Conservation (phyloP, 768 basidiomycete species). For the Boletus barrowsii region DNA sequence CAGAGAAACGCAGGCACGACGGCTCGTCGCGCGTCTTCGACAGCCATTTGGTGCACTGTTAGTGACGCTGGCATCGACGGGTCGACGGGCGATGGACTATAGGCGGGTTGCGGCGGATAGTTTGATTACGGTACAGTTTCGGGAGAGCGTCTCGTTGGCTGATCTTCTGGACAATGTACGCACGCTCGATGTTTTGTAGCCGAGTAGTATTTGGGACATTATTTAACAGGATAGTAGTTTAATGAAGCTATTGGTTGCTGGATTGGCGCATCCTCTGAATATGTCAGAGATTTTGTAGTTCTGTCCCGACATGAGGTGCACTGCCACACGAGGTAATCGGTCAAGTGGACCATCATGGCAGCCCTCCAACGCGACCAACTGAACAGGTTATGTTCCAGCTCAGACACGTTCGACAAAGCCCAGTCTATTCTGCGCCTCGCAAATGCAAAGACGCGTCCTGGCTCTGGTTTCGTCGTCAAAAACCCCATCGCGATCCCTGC, state of each 20-base stretch:
- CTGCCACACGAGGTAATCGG: background rate
- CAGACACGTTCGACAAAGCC: slow-evolving; percentile 24
- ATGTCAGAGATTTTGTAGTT: no score
- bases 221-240: no score
- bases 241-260: no score
- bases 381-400: slow-evolving; percentile 17
- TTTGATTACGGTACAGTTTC: background rate
- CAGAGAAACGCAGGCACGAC: background rate
- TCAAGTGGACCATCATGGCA: no score
- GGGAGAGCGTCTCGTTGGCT: background rate
- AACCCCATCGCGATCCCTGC: slow-evolving; percentile 23
- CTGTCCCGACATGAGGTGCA: no score
- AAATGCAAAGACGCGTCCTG: slow-evolving; percentile 23
- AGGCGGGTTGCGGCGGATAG: slow-evolving; percentile 4
- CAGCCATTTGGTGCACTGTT: slow-evolving; percentile 2
- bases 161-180: background rate
- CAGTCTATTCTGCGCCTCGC: slow-evolving; percentile 21
- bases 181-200: background rate
- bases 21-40: background rate
- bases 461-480: slow-evolving; percentile 28
- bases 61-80: background rate
- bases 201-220: no score
- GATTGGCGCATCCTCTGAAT: no score
- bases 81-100: background rate
- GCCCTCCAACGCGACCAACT: slow-evolving; percentile 20